Evolutionary conservation across 78 protist genomes (phyloP), one percentile per base, ranked within the genome.

Genomic region (Guillardia theta): DNA sequence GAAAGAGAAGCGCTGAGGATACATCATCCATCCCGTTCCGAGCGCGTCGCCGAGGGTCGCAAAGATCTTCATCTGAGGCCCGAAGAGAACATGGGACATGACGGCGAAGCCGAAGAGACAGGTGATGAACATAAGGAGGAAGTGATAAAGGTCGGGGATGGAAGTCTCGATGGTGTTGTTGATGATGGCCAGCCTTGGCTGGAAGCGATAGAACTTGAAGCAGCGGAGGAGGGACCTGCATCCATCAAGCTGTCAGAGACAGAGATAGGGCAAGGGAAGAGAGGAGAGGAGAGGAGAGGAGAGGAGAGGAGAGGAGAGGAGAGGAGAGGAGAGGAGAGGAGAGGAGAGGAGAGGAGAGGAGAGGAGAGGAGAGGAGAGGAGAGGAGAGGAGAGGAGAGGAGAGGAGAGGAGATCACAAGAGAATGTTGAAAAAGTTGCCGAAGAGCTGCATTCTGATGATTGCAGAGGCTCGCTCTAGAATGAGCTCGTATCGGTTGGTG

Each of bases 141-240:
- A 80, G 50, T 80, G 90, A 30, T 43, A 37, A 18, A 80, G 50
- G 50, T 80, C 90, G 58, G 50, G 6, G 50, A 80, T 45, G 8
- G 44, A 12, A 18, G 1, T 33, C 53, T 39, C 50, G 33, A 80
- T 44, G 37, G 90, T 80, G 58, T 43, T 12, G 33, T 39, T 44
- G 53, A 80, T 19, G 36, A 80, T 19, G 9, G 83, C 83, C 33
- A 70, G 22, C 0, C 90, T 46, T 3, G 46, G 53, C 50, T 80
- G 90, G 50, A 80, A 80, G n/a, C 33, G 90, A 18, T 43, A 80
- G 90, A 80, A 80, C 50, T 80, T 37, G 90, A 80, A 80, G 30
- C n/a, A 22, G 36, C 90, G 90, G 33, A 44, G 48, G 53, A 80
- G 90, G 33, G 46, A 70, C 36, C 36, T 58, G 70, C 70, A 24